Conservation (phyloP, 306 rosid species). For the Neltuma alba region DNA sequence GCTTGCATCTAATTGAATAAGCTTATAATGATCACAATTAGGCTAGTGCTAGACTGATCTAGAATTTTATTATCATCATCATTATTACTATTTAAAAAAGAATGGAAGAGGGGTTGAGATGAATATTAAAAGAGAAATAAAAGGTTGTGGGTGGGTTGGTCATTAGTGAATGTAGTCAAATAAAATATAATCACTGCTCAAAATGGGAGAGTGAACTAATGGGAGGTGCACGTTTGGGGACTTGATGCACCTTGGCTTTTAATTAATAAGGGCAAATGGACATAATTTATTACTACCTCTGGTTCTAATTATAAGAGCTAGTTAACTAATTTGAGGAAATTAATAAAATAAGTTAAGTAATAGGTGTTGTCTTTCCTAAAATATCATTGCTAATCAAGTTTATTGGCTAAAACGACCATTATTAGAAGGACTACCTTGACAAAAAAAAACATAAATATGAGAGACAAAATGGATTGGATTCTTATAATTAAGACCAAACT, state of each 20-base stretch:
- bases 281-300: neutral
- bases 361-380: too few relatives aligned
- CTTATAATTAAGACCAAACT: too few relatives aligned
- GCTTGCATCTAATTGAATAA: conserved; percentile 22
- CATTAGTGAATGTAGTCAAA: conserved; percentile 19
- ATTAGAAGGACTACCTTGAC: too few relatives aligned
- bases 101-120: neutral
- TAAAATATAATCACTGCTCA: neutral
- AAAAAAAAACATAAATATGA: too few relatives aligned
- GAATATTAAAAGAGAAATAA: neutral
- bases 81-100: neutral
- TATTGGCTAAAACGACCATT: too few relatives aligned
- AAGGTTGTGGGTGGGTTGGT: too few relatives aligned
- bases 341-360: too few relatives aligned
- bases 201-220: conserved; percentile 4
- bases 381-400: too few relatives aligned
- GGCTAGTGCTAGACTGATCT: neutral
- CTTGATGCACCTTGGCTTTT: neutral
- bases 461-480: too few relatives aligned
- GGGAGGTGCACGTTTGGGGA: neutral
- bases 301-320: too few relatives aligned
- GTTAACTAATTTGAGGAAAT: too few relatives aligned
- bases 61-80: conserved; percentile 1
- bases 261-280: neutral
- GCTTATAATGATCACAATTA: conserved; percentile 26